These are phyloP conservation scores for Leccinum pallidistipes DNA, from an alignment of 1,284 basidiomycete species.

Conservation along the genomic window DNA sequence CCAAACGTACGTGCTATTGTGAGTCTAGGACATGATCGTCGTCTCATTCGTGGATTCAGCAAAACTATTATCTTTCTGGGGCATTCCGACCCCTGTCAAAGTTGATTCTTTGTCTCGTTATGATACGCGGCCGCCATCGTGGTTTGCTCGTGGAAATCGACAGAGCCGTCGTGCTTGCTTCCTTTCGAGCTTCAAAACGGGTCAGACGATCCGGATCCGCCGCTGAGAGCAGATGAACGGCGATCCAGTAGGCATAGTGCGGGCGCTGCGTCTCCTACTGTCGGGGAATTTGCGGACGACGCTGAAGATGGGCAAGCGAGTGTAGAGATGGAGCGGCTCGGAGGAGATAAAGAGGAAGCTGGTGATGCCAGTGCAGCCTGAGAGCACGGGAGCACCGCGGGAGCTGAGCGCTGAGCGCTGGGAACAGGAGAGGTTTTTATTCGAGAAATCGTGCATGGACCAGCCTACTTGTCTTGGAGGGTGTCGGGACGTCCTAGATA, in stretches of 20 bases:
- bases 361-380: neutral
- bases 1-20: constrained; percentile 45
- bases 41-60: constrained; percentile 38
- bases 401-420: neutral
- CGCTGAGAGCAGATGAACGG: constrained; percentile 4
- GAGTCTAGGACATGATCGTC: neutral
- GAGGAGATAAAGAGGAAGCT: neutral
- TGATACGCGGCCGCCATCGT: constrained; percentile 92
- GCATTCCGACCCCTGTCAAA: constrained; percentile 83
- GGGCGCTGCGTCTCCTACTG: neutral
- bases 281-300: neutral
- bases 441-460: neutral
- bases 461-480: neutral
- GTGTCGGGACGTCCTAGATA: neutral
- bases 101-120: constrained; percentile 81
- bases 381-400: neutral
- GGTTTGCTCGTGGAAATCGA: constrained; percentile 89
- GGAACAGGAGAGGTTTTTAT: neutral
- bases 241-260: neutral
- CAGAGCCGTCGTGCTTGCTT: constrained; percentile 70
- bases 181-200: constrained; percentile 52
- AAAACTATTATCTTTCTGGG: constrained; percentile 80
- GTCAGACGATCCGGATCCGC: constrained; percentile 14
- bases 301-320: neutral
- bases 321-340: neutral